Percentiles rank a stretch among this genome's conserved stretches.
Evolutionary conservation across 495 filamentous ascomycete genomes (phyloP).

Genomic region (Penicillium steckii): DNA sequence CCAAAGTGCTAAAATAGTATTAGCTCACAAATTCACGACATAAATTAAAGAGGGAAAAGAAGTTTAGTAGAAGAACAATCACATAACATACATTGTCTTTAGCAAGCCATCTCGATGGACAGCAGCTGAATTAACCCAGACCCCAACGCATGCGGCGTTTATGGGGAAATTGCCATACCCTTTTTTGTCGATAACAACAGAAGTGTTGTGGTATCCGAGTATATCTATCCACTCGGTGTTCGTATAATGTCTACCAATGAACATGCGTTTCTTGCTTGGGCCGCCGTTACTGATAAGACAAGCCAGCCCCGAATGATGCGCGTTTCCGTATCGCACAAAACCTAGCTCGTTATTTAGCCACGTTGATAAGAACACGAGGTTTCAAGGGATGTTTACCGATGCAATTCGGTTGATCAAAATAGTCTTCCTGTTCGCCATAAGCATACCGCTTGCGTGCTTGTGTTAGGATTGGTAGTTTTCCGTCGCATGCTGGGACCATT

Average conservation of each 20-base stretch:
- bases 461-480: conserved; percentile 57
- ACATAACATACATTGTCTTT: conserved; percentile 26
- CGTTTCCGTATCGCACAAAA: conserved; percentile 63
- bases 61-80: background rate
- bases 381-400: conserved; percentile 44
- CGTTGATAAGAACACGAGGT: background rate
- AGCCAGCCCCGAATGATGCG: conserved; percentile 52
- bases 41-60: too few species aligned
- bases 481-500: conserved; percentile 57
- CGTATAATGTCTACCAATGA: conserved; percentile 55
- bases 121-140: conserved; percentile 60
- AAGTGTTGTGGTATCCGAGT: conserved; percentile 42
- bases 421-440: conserved; percentile 66
- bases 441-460: conserved; percentile 67
- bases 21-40: too few species aligned
- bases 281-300: conserved; percentile 58
- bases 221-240: conserved; percentile 64
- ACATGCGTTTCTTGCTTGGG: conserved; percentile 53
- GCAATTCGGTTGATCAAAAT: conserved; percentile 64
- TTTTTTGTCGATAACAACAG: conserved; percentile 51
- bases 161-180: conserved; percentile 58
- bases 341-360: conserved; percentile 22
- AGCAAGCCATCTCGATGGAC: conserved; percentile 49
- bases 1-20: background rate
- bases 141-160: conserved; percentile 50